phyloP scores from a whole-genome alignment of 148 eudicot genomes.

The Chenopodium suecicum region DNA sequence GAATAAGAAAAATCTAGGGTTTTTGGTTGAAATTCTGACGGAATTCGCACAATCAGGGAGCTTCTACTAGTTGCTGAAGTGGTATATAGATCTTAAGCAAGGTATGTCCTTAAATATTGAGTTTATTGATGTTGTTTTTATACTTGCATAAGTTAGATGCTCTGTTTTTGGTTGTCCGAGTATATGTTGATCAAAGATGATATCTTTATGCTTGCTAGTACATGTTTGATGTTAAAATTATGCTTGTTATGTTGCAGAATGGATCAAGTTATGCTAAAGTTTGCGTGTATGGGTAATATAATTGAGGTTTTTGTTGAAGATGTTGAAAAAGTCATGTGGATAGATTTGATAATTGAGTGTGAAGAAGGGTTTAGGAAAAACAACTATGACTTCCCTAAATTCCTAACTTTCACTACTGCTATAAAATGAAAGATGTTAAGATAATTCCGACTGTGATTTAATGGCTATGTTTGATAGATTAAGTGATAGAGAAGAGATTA shows the following conservation, averaged over 20 bases:
- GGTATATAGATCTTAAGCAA: too few species aligned
- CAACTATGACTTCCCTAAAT: not conserved
- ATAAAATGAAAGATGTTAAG: not conserved
- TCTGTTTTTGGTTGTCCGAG: too few species aligned
- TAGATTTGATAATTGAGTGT: not conserved
- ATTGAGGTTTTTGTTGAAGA: not conserved
- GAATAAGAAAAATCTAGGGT: too few species aligned
- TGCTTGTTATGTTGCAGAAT: not conserved
- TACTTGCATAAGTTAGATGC: too few species aligned
- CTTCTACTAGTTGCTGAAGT: too few species aligned
- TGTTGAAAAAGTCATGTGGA: not conserved
- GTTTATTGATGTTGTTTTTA: too few species aligned
- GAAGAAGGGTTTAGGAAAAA: not conserved
- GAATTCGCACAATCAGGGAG: too few species aligned
- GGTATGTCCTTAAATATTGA: too few species aligned
- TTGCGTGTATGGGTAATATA: not conserved
- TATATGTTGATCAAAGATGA: too few species aligned
- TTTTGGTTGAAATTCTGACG: too few species aligned
- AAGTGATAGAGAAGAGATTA: not conserved
- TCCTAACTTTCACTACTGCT: not conserved
- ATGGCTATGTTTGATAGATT: not conserved
- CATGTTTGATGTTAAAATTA: not conserved
- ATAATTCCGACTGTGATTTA: not conserved
- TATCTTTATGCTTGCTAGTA: too few species aligned
- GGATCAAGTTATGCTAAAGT: not conserved